Percentiles rank a stretch among this genome's conserved stretches.
phyloP scores from a whole-genome alignment of 257 asterid genomes.

The Capsicum baccatum region DNA sequence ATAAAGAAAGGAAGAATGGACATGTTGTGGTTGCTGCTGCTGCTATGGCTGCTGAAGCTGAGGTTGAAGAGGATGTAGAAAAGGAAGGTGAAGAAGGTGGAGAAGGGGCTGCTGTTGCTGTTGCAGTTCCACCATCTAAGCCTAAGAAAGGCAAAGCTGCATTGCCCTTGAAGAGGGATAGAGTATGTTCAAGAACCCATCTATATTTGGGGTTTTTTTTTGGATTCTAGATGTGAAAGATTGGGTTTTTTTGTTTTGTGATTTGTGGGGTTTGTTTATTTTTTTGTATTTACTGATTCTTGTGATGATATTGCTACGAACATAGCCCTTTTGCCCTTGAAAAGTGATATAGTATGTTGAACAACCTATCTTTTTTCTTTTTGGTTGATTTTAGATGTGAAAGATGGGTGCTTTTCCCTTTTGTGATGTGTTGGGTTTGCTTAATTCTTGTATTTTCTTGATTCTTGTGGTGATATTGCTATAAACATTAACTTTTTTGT shows the following conservation, averaged over 20 bases:
- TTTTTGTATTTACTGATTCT: neutral
- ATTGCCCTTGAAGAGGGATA: slow-evolving; percentile 79
- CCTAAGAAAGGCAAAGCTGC: slow-evolving; percentile 97
- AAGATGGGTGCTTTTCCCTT: neutral
- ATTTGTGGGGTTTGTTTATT: neutral
- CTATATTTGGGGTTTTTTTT: neutral
- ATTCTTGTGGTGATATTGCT: neutral
- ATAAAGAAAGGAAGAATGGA: slow-evolving; percentile 45
- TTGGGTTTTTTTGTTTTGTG: neutral
- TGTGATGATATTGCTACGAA: neutral
- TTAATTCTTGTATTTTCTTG: neutral
- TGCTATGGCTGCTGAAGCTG: slow-evolving; percentile 53
- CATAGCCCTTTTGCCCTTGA: slow-evolving; percentile 48
- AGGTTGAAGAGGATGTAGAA: slow-evolving; percentile 58
- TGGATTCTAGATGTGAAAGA: neutral
- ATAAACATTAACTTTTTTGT: neutral
- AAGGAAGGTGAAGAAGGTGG: slow-evolving; percentile 43
- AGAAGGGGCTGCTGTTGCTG: slow-evolving; percentile 47
- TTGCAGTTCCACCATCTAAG: slow-evolving; percentile 57
- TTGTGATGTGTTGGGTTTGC: neutral
- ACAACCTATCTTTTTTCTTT: no score
- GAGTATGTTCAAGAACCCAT: slow-evolving; percentile 42
- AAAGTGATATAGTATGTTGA: slow-evolving; percentile 71
- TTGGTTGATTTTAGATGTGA: neutral
- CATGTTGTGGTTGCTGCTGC: slow-evolving; percentile 42